Base-by-base conservation (phyloP, 345 rosid species). In the Mallotus nudiflorus region DNA sequence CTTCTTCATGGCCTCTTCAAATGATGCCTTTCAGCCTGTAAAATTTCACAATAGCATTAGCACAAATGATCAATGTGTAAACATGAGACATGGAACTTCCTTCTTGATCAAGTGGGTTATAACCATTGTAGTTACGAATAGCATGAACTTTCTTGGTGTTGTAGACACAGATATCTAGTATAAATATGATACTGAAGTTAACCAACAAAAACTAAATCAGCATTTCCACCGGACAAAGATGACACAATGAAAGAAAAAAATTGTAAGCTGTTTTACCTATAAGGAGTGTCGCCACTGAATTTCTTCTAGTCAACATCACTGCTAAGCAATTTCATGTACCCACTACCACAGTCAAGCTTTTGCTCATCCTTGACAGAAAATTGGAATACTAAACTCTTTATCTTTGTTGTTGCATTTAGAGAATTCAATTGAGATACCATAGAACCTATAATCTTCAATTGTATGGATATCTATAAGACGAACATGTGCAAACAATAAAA, bases 341-440 rank as follows among this genome's bases (percentile, higher is more conserved):
- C 99, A 74, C 99, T 98, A 77, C 99, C 99, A 79, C 99, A 95
- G 78, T 95, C 99, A 71, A 95, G n/a, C 82, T 95, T 95, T 78
- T 95, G 99, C 74, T 95, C 99, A 60, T 95, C 98, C 90, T 95
- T 95, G 73, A 95, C 99, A 3, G 91, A 87, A 77, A 95, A 92
- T 64, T 92, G 99, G 86, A 95, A n/a, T n/a, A n/a, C n/a, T n/a
- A n/a, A n/a, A n/a, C n/a, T n/a, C n/a, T n/a, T n/a, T n/a, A n/a
- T n/a, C 92, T 74, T 90, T 98, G 3, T 92, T 80, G 13, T 94
- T 89, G 70, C 85, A 84, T 71, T 85, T 88, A 62, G 99, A 92
- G 84, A 83, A 95, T 82, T 88, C 91, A 61, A 94, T 97, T 20
- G 99, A 95, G 66, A 90, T 90, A 56, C 98, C 99, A 82, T 92